phyloP scores from a whole-genome alignment of 805 yeast genomes.

The Nakazawaea ambrosiae region DNA sequence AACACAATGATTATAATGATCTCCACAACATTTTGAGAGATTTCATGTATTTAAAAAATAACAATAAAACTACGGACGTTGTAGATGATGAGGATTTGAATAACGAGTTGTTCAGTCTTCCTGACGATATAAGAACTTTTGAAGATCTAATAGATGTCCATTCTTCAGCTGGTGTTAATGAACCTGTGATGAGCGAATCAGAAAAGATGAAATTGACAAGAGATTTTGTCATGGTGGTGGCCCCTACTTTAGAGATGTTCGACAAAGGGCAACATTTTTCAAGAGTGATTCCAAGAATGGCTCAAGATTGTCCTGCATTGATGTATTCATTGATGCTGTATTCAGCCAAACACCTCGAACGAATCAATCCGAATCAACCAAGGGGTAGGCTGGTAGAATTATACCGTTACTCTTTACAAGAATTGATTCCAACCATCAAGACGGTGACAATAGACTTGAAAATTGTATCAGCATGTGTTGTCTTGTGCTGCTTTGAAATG shows the following conservation, averaged over 20 bases:
- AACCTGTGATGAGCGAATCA: conserved; percentile 10
- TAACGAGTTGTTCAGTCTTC: conserved; percentile 6
- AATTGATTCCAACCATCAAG: conserved; percentile 28
- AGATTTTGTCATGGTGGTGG: conserved; percentile 30
- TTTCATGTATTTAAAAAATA: conserved; percentile 23
- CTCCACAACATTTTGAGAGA: conserved; percentile 29
- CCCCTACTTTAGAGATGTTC: conserved; percentile 22
- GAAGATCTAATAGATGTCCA: conserved; percentile 9
- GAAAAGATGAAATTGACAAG: conserved; percentile 23
- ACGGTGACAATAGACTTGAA: conserved; percentile 18
- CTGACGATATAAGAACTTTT: conserved; percentile 8
- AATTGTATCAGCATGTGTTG: conserved; percentile 30
- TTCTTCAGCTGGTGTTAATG: background rate
- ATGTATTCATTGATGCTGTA: conserved; percentile 18
- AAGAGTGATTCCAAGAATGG: conserved; percentile 16
- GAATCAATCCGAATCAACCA: conserved; percentile 11
- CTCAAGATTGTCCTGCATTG: conserved; percentile 10
- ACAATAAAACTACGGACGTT: background rate
- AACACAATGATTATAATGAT: conserved; percentile 17
- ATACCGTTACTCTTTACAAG: conserved; percentile 22
- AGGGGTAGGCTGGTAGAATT: conserved; percentile 21
- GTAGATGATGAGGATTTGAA: background rate
- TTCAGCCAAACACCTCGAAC: conserved; percentile 18
- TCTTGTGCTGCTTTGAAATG: conserved; percentile 36
- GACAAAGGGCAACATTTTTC: conserved; percentile 17